Evolutionary conservation across 164 flowering plant genomes (phyloP), one percentile per base, ranked within the genome.

Genomic region (Liriodendron chinense): DNA sequence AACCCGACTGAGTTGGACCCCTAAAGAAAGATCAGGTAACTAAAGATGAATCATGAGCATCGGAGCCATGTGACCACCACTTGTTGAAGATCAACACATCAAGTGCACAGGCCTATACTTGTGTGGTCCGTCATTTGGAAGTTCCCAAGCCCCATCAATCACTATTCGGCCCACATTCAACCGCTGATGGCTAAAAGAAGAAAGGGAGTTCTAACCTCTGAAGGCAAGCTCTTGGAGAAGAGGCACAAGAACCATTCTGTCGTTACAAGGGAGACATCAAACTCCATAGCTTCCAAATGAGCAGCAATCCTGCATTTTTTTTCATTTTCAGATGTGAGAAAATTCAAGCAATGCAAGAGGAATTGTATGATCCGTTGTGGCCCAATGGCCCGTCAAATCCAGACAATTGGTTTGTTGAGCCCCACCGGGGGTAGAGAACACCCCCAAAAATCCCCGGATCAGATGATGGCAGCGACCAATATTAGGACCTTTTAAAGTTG

Each of bases 161-260:
- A 12, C 13, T 12, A 53, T 12, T 53, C 2, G 13, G 20, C 18
- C 16, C 59, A 53, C 59, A 53, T 16, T 53, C 16, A 53, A 53
- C 10, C 9, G 59, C 59, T 53, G 59, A 9, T 16, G 18, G 59
- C 59, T 53, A 16, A 53, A n/a, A 12, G 59, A 53, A 53, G 43
- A 53, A 53, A 53, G 59, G 18, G 59, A 53, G 18, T 34, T 78
- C 71, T 77, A 12, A 93, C 99, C 99, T 96, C 99, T 12, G 98
- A 96, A 62, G 99, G 99, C 86, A 96, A 87, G 82, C 98, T 96
- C 82, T 96, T 96, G 1, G 98, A 88, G 80, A 94, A 96, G 78
- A 96, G 95, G 82, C 99, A 96, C 50, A 96, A 81, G 74, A 96
- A 96, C 99, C 99, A 96, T 80, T 94, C 99, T 20, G 98, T 92